Percentiles rank a stretch among this genome's conserved stretches.
Evolutionary conservation across 768 basidiomycete genomes (phyloP).

Genomic region (Thelephora ganbajun): DNA sequence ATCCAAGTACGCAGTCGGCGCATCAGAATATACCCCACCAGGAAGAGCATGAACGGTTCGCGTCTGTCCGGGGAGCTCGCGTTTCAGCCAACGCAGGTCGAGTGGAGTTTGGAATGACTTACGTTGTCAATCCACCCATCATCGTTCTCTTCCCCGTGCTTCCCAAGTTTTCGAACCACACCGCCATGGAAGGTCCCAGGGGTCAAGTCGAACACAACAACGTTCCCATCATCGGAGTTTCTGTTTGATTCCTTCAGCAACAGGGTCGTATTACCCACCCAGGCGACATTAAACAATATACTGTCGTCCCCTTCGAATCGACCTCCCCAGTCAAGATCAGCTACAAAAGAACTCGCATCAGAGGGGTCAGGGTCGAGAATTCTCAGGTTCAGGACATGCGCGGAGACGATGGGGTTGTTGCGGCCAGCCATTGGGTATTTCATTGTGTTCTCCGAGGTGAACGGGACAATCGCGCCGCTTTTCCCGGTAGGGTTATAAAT

Average conservation of each 20-base stretch:
- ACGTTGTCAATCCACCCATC: conserved; percentile 92
- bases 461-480: conserved; percentile 59
- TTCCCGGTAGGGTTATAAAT: conserved; percentile 81
- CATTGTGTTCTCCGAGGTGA: conserved; percentile 49
- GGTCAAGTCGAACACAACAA: conserved; percentile 63
- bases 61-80: too few relatives aligned
- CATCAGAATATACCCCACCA: too few relatives aligned
- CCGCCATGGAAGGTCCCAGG: conserved; percentile 21
- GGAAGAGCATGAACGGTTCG: conserved; percentile 18
- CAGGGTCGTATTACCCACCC: conserved; percentile 64
- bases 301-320: conserved; percentile 45
- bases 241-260: conserved; percentile 82
- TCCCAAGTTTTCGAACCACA: conserved; percentile 67
- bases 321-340: conserved; percentile 53
- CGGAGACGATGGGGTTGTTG: conserved; percentile 72
- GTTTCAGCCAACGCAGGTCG: too few relatives aligned
- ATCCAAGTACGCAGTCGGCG: too few relatives aligned
- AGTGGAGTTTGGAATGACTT: too few relatives aligned
- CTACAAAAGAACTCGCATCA: conserved; percentile 27
- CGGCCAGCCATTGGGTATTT: conserved; percentile 85
- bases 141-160: conserved; percentile 76
- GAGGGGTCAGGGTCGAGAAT: conserved; percentile 14
- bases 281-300: conserved; percentile 70
- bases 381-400: conserved; percentile 60
- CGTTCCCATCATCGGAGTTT: conserved; percentile 66